Conservation (phyloP, 768 basidiomycete species). For the Podaxis carcinomalis region DNA sequence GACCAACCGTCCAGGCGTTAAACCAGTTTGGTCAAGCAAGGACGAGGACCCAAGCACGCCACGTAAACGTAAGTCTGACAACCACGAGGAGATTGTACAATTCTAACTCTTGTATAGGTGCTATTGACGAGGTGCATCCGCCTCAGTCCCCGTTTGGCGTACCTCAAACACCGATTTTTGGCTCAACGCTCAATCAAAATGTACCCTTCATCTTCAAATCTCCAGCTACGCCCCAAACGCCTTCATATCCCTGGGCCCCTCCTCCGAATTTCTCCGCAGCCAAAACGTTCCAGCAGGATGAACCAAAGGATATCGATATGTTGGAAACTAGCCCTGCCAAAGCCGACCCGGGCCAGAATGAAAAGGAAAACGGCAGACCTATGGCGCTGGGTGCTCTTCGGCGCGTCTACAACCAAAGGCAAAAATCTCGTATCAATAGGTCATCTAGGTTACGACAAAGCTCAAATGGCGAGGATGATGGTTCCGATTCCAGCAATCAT, state of each 20-base stretch:
- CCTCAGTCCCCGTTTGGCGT: conserved; percentile 34
- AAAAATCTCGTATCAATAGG: conserved; percentile 35
- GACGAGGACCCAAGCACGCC: conserved; percentile 48
- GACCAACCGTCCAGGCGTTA: conserved; percentile 58
- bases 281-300: conserved; percentile 53
- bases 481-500: conserved; percentile 46
- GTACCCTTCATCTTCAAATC: conserved; percentile 70
- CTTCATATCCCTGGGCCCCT: conserved; percentile 63
- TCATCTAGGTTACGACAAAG: conserved; percentile 21
- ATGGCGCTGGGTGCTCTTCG: conserved; percentile 63
- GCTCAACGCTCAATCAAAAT: conserved; percentile 48
- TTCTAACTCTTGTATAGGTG: conserved; percentile 23
- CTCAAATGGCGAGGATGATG: conserved; percentile 34
- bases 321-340: conserved; percentile 60
- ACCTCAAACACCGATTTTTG: conserved; percentile 50
- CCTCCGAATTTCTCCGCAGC: conserved; percentile 55
- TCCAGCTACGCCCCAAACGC: conserved; percentile 33
- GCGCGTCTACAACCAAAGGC: conserved; percentile 61
- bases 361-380: conserved; percentile 32
- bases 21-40: conserved; percentile 52
- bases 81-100: not conserved
- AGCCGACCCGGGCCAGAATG: conserved; percentile 26
- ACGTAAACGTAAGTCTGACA: conserved; percentile 57
- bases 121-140: conserved; percentile 38
- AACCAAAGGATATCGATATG: conserved; percentile 74